Conservation (phyloP, 116 monocot genomes). For the Trichopus zeylanicus region DNA sequence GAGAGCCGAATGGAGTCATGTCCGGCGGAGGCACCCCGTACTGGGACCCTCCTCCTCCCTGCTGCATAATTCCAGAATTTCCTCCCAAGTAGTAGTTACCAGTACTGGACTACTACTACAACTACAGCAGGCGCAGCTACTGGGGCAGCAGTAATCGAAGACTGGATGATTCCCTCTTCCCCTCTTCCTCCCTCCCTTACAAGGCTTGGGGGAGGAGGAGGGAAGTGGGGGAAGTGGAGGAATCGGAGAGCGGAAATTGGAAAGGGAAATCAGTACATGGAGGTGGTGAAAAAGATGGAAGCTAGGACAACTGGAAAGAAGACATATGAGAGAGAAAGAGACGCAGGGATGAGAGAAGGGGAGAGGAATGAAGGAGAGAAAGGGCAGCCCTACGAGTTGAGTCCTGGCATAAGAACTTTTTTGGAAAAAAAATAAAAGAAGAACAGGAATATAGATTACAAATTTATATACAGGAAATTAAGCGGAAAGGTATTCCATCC, state of each 20-base stretch:
- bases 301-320: slow-evolving; percentile 38
- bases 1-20: slow-evolving; percentile 12
- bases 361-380: not conserved
- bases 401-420: not conserved
- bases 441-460: not conserved
- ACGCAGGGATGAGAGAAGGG: not conserved
- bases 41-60: slow-evolving; percentile 47
- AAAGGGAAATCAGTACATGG: slow-evolving; percentile 35
- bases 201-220: slow-evolving; percentile 6
- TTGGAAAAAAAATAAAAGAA: too few relatives aligned
- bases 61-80: slow-evolving; percentile 60
- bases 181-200: slow-evolving; percentile 8
- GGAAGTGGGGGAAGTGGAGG: slow-evolving; percentile 18
- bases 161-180: not conserved
- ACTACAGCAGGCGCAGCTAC: too few relatives aligned
- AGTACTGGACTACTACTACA: not conserved
- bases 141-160: too few relatives aligned
- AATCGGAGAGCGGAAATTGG: slow-evolving; percentile 8
- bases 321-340: slow-evolving; percentile 10
- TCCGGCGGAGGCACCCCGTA: slow-evolving; percentile 50
- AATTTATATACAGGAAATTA: slow-evolving; percentile 1
- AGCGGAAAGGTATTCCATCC: too few relatives aligned
- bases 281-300: slow-evolving; percentile 37
- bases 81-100: not conserved
- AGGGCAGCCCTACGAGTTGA: not conserved